phyloP scores from a whole-genome alignment of 768 basidiomycete genomes.

The Pholiota molesta region DNA sequence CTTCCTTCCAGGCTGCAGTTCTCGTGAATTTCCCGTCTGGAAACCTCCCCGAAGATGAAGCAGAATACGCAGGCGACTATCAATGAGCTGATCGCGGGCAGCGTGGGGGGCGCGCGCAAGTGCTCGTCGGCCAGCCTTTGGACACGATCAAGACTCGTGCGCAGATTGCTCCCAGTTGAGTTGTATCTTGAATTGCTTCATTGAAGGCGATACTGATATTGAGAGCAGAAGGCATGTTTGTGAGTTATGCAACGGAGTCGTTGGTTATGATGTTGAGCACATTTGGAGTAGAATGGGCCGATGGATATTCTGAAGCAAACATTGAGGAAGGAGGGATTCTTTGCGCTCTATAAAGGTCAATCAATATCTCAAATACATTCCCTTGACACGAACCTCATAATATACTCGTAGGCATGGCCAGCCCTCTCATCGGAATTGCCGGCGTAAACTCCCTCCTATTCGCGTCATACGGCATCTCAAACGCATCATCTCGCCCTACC shows the following conservation, averaged over 20 bases:
- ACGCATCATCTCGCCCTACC: slow-evolving; percentile 87
- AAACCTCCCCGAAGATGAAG: slow-evolving; percentile 13
- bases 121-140: slow-evolving; percentile 91
- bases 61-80: slow-evolving; percentile 51
- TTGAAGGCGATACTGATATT: slow-evolving; percentile 6
- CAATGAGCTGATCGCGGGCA: slow-evolving; percentile 87
- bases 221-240: slow-evolving; percentile 82
- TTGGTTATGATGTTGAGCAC: background rate
- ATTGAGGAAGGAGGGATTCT: slow-evolving; percentile 83
- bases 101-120: slow-evolving; percentile 94
- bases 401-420: slow-evolving; percentile 71
- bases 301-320: slow-evolving; percentile 90
- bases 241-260: slow-evolving; percentile 40
- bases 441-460: slow-evolving; percentile 97
- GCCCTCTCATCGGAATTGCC: slow-evolving; percentile 89
- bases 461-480: slow-evolving; percentile 81
- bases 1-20: background rate
- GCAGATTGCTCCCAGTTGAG: slow-evolving; percentile 80
- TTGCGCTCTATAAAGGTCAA: slow-evolving; percentile 93
- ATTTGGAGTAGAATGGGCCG: slow-evolving; percentile 72
- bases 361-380: background rate
- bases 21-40: background rate
- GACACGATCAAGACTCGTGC: slow-evolving; percentile 90
- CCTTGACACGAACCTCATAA: background rate
- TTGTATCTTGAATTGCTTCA: slow-evolving; percentile 14